Base-by-base conservation (phyloP, 208 protist genomes). In the Phytomonas francai region DNA sequence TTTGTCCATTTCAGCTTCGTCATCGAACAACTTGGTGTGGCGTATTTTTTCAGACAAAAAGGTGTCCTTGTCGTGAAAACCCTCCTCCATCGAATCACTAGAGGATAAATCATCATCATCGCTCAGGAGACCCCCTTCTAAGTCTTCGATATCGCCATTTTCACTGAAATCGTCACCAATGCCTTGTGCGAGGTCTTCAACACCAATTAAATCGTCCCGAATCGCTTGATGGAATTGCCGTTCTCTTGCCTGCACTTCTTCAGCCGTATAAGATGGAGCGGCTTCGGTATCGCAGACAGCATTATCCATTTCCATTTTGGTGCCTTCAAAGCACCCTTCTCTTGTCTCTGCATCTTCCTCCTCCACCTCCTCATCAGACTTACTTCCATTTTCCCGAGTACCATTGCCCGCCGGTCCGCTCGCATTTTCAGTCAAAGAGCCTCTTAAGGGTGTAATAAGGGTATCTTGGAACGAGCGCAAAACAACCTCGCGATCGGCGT, bases 131-230 rank as follows among this genome's bases (percentile, higher is more conserved):
- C 9, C 34, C 34, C 34, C 34, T 9, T 3, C 3, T 9, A 39
- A 39, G 9, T 39, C 34, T 9, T 39, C 34, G 9, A 39, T 19
- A 3, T 27, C 72, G 25, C 32, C 54, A 28, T n/a, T 59, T 39
- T 34, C 42, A 14, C 22, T 1, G 42, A 2, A 25, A 22, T 61
- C 12, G 16, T 63, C 42, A 29, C 9, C 42, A 12, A 11, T 1
- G 39, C 14, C 42, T 9, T 39, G 34, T 9, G 34, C 34, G 25
- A 79, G 33, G 0, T 29, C 49, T 0, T 79, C 74, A 25, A 79
- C 28, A 16, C 30, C 74, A 36, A 79, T 71, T 32, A 79, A 30
- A 9, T 79, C 74, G 27, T 79, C 74, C 28, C 51, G 8, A 5
- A 79, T 28, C 0, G 69, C 68, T 58, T 65, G 74, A 54, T 62